Percentiles rank a stretch among this genome's conserved stretches.
phyloP scores from a whole-genome alignment of 106 monocot species.

The Platanthera zijinensis region DNA sequence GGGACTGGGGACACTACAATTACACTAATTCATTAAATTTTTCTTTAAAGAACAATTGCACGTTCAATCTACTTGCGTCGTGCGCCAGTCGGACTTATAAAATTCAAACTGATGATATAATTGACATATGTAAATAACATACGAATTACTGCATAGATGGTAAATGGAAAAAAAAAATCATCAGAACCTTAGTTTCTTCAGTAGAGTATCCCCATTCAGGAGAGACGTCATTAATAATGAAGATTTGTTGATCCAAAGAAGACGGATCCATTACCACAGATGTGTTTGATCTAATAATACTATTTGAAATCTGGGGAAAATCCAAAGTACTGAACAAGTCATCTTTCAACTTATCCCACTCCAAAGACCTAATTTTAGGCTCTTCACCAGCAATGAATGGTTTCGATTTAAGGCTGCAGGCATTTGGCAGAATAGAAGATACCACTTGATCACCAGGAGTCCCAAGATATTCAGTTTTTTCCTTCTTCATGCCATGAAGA shows the following conservation, averaged over 20 bases:
- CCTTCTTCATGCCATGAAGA: slow-evolving; percentile 21
- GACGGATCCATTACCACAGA: slow-evolving; percentile 1
- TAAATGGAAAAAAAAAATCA: neutral
- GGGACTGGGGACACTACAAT: too few species aligned
- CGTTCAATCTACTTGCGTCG: too few species aligned
- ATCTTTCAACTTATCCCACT: slow-evolving; percentile 34
- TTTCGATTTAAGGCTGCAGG: neutral
- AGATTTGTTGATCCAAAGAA: slow-evolving; percentile 16
- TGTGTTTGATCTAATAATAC: slow-evolving; percentile 17
- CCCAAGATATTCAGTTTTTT: slow-evolving; percentile 5
- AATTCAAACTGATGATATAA: neutral
- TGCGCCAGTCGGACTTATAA: neutral
- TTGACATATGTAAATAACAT: neutral
- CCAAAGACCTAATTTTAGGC: slow-evolving; percentile 27
- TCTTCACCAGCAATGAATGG: neutral
- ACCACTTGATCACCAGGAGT: slow-evolving; percentile 10
- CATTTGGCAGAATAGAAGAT: slow-evolving; percentile 1
- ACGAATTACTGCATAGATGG: neutral
- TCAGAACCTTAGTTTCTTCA: slow-evolving; percentile 66
- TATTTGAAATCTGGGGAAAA: slow-evolving; percentile 11
- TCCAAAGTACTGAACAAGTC: slow-evolving; percentile 20
- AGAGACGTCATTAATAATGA: slow-evolving; percentile 60
- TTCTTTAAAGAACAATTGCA: too few species aligned
- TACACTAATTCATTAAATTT: too few species aligned
- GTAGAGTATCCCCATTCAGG: slow-evolving; percentile 62